Base-by-base conservation (phyloP, 2,329 filamentous ascomycete genomes). In the Plectosphaerella cucumerina region DNA sequence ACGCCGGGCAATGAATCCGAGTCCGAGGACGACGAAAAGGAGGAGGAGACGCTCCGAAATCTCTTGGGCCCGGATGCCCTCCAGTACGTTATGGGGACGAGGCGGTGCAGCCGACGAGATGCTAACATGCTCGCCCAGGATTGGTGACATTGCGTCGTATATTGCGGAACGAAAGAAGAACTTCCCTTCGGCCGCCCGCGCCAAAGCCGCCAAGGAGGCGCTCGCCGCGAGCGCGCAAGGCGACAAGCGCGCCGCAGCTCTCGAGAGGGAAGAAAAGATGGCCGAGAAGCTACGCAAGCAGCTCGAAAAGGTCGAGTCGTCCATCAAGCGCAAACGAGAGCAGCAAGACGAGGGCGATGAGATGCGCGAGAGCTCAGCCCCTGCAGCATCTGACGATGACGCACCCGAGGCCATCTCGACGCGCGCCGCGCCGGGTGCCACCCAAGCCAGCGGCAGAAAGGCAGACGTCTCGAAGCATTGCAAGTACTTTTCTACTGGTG, bases 161-260 rank as follows among this genome's bases (percentile, higher is more conserved):
- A 82, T 95, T 56, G 84, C 84, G 47, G 90, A 96, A 66, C 84
- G 93, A 53, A 87, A 80, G 63, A 86, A 83, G 57, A 85, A 86
- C 48, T 97, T 82, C 65, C 93, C 93, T 2, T 97, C 92, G 3
- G 82, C 83, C 65, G 82, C 82, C 53, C 84, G 89, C 50, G 73
- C 84, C 55, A 78, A 82, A 54, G 82, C 82, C 56, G 89, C 81
- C 67, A 80, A 82, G 56, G 76, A 77, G 59, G 71, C 70, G 52
- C 62, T 70, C 60, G 66, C 70, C 52, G 76, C 80, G 50, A 47
- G 21, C 20, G 46, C 53, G 31, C 34, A 49, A 9, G 55, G 51
- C 35, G 49, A 56, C 42, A 57, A 57, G 47, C 50, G 51, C 34
- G 51, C 49, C 11, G 44, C 53, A 22, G 53, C 49, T 44, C 33